Base-by-base conservation (phyloP, 179 eudicot species). In the Silene coronaria region DNA sequence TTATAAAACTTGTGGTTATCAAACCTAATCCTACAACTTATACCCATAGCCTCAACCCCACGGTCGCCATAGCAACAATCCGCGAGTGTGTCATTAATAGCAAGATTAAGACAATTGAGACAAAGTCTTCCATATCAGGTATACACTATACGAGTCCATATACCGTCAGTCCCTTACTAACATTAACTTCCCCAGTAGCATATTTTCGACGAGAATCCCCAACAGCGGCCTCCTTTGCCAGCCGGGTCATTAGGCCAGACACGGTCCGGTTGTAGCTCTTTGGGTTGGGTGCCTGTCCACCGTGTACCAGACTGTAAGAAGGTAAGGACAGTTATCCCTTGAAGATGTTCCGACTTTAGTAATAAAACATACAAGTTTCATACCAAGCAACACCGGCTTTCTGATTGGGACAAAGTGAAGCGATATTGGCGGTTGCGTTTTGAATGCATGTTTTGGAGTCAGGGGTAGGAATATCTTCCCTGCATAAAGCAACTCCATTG, bases 71-170 rank as follows among this genome's bases (percentile, higher is more conserved):
- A 58, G 57, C 36, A 32, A 46, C 16, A 9, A 9, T 58, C 30
- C 5, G 24, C 19, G 3, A 55, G 21, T 3, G 73, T 34, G 13
- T 19, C 12, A 30, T 74, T 55, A 6, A 38, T 48, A n/a, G 57
- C 16, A 48, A 34, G 38, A 1, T 19, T 19, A 34, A 77, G 76
- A 51, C 89, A 89, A 28, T 70, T 24, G 2, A 38, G 19, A 45
- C 77, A 73, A 45, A 53, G 27, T 4, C 16, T 0, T 77, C 3
- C 22, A 83, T 51, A 72, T 89, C 86, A 0, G 88, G 93, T 0
- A 80, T 83, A 48, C 93, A 89, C 83, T 89, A 88, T 71, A 79
- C 34, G 2, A 83, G 62, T 26, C 72, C 85, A 73, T 81, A 79
- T 1, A 85, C 38, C 17, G n/a, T 75, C 17, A 9, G 24, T 16